Base-by-base conservation (phyloP, 352 stramenopile genomes). In the Globisporangium echinulatum region DNA sequence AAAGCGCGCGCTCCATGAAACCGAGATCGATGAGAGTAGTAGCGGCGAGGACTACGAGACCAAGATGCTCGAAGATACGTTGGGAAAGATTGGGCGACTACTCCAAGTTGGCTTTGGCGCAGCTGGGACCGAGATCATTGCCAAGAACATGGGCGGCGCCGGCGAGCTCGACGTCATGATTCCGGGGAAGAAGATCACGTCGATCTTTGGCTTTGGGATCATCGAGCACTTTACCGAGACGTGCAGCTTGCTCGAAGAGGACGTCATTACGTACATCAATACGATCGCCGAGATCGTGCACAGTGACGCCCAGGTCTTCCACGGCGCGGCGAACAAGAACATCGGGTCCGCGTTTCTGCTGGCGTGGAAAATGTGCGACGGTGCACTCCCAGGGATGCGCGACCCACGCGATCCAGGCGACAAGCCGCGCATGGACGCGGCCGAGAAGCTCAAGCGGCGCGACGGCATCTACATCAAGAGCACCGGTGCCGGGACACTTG, bases 181-280 rank as follows among this genome's bases (percentile, higher is more conserved):
- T 61, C 96, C 96, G 1, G 85, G 96, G 37, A 99, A 98, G 64
- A 97, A 97, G 63, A 97, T 99, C 68, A 94, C 86, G 70, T 97
- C 94, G 44, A 88, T 98, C 19, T 98, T 98, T 71, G 95, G 90
- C 6, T 99, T 99, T 71, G 92, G 90, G 4, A 95, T 92, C 58
- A 98, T 99, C 58, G 82, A 98, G 69, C 92, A 97, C 40, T 99
- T 99, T 64, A 97, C 96, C 15, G 85, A 97, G 60, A 96, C 87
- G 40, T 97, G 92, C 49, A 88, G 84, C 58, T 70, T 91, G 38
- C 69, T 99, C 1, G 88, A 97, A 56, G 90, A 98, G 58, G 94
- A 98, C 65, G 87, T 98, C 3, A 98, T 98, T 79, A 98, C 88
- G 52, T 97, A 98, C 72, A 97, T 99, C 59, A 99, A 99, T 68